Base-by-base conservation (phyloP, 345 rosid genomes). In the Hibiscus syriacus region DNA sequence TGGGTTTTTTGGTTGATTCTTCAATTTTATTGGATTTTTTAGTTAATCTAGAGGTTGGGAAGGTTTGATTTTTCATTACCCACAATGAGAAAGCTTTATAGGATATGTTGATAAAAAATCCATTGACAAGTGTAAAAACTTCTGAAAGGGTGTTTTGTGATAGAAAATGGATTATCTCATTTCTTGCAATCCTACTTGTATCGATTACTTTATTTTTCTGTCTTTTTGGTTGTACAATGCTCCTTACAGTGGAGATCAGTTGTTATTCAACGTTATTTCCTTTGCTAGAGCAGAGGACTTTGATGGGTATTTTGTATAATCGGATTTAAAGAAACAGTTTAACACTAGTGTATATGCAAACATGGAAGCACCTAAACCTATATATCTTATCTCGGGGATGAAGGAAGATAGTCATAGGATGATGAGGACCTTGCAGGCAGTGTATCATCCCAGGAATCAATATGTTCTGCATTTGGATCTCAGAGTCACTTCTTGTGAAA, bases 311-410 rank as follows among this genome's bases (percentile, higher is more conserved):
- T 93, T 88, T 73, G 84, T 87, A 34, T 96, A 93, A 79, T 84
- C 92, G 0, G 80, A 85, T 38, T 67, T 92, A 1, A 70, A 48
- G 72, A 75, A 79, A 68, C 74, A 73, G 32, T 72, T 83, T 36
- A 80, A 81, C 50, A 2, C 39, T 1, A 78, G 70, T 10, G 38
- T 2, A 61, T 14, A 57, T 53, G 67, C 66, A 6, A 71, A 78
- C 57, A 38, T 68, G 26, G 88, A 81, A 68, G 79, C 84, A 13
- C 94, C 98, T 57, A 85, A 92, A 77, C 75, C 89, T 60, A 96
- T 96, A 65, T 92, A 89, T 80, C 81, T 92, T 34, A 87, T 92
- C 70, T 92, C 98, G 0, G 98, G 98, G 29, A 92, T 96, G 13
- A 92, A 89, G 78, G 98, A 96, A 3, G 96, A 92, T 77, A 85